Evolutionary conservation across 179 eudicot species (phyloP), one percentile per base, ranked within the genome.

Genomic region (Actinidia chinensis): DNA sequence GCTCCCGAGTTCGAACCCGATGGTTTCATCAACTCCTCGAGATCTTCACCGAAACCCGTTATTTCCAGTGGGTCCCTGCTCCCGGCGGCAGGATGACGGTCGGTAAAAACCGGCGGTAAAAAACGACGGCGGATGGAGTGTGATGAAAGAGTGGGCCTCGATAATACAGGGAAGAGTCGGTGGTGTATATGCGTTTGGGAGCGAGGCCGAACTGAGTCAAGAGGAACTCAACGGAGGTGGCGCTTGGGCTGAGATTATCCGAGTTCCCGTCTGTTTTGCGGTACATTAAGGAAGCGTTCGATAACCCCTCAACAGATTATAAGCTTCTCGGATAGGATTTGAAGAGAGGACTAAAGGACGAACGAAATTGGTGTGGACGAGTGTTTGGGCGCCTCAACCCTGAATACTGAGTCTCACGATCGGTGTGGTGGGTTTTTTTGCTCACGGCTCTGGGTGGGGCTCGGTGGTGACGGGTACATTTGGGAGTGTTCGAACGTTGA

Each of bases 351-450:
- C 79, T 2, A 44, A 52, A 28, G 84, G 75, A 2, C 76, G 73
- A 46, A 91, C 90, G 14, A 8, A n/a, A n/a, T n/a, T 88, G 28
- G 85, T 88, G 73, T 87, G 86, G 84, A 84, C 51, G 72, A 81
- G 81, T 15, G n/a, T n/a, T n/a, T 90, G 93, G 91, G 91, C 79
- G 20, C 91, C 94, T 66, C 92, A 90, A 70, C 77, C 79, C 7
- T 64, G 66, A 76, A 81, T 88, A 78, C 75, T 90, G 71, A 76
- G 84, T 46, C 90, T n/a, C n/a, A 90, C 76, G 85, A 77, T 83
- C 91, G 8, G 86, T 87, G 74, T n/a, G 94, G 92, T 43, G 91
- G 85, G 15, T 89, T 89, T 76, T 75, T 88, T 78, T n/a, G 83
- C 86, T 25, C 93, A 90, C 70, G 80, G n/a, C n/a, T n/a, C 82